Evolutionary conservation across 2,329 filamentous ascomycete genomes (phyloP).

Genomic region (Alternaria sp.): DNA sequence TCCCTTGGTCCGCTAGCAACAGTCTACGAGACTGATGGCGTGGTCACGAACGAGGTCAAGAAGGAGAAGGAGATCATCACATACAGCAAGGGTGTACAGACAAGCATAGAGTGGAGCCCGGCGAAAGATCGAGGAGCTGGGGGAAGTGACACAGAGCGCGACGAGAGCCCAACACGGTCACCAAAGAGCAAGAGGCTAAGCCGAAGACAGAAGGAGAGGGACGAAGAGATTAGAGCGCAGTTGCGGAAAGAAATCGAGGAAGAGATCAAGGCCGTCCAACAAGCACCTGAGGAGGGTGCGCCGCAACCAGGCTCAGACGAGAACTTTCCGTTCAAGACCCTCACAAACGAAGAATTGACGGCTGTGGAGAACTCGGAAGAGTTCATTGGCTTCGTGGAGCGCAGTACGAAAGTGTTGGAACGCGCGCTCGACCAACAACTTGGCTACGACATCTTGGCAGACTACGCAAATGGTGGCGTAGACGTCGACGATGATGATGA

Average conservation of each 20-base stretch:
- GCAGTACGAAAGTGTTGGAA: conserved; percentile 96
- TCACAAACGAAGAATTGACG: conserved; percentile 84
- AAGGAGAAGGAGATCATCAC: conserved; percentile 79
- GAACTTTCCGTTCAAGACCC: conserved; percentile 77
- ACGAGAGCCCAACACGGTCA: conserved; percentile 65
- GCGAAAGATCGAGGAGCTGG: conserved; percentile 63
- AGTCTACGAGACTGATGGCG: conserved; percentile 80
- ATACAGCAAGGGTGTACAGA: conserved; percentile 97
- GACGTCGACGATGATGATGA: conserved; percentile 86
- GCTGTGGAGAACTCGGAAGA: conserved; percentile 92
- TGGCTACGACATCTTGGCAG: conserved; percentile 93
- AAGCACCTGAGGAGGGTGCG: conserved; percentile 50
- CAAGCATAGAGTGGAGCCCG: conserved; percentile 74
- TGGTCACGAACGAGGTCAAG: conserved; percentile 74
- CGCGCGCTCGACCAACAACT: conserved; percentile 92
- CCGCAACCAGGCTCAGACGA: conserved; percentile 58
- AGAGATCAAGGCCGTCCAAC: conserved; percentile 76
- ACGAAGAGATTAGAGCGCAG: conserved; percentile 87
- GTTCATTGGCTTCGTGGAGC: conserved; percentile 93
- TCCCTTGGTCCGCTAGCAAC: conserved; percentile 77
- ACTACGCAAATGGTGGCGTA: conserved; percentile 84
- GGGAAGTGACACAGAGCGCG: conserved; percentile 65
- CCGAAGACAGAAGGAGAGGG: conserved; percentile 78
- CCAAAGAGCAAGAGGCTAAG: conserved; percentile 75
- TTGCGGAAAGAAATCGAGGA: conserved; percentile 91